Evolutionary conservation across 345 rosid species (phyloP).

Genomic region (Pistacia atlantica): DNA sequence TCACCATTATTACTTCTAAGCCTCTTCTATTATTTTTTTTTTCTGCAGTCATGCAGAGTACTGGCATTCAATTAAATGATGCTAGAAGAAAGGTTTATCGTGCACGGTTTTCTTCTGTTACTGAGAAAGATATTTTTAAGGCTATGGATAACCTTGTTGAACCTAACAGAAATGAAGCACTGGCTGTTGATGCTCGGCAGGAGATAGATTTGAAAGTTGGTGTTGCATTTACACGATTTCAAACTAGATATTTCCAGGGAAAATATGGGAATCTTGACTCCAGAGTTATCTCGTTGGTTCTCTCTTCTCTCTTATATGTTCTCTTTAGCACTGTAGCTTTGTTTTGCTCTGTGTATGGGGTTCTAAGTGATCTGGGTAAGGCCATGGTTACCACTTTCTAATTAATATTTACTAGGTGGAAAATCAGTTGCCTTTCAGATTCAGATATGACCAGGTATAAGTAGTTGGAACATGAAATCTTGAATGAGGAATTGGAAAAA

Average conservation of each 20-base stretch:
- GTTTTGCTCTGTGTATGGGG: not conserved
- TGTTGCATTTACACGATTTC: conserved; percentile 93
- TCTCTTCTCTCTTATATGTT: conserved; percentile 27
- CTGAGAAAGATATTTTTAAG: conserved; percentile 88
- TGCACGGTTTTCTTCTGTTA: conserved; percentile 91
- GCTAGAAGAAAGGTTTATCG: conserved; percentile 68
- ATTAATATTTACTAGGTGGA: not conserved
- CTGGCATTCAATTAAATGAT: conserved; percentile 62
- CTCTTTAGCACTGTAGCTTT: not conserved
- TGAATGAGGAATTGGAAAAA: not conserved
- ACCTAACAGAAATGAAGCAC: conserved; percentile 86
- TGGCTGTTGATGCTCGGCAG: conserved; percentile 98
- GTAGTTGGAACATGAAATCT: not conserved
- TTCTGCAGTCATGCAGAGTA: conserved; percentile 74
- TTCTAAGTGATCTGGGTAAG: not conserved
- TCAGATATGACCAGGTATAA: not conserved
- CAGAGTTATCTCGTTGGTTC: conserved; percentile 92
- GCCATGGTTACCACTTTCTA: not conserved
- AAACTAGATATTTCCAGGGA: conserved; percentile 92
- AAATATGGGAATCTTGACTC: conserved; percentile 95
- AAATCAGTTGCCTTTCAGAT: not conserved
- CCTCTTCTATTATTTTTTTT: conserved; percentile 2
- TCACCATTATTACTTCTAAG: conserved; percentile 2
- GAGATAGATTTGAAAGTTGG: conserved; percentile 99
- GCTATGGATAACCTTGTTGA: conserved; percentile 84